A percentile compares a stretch with the other conserved stretches of the same genome.
These are phyloP conservation scores for Thelonectria rubi DNA, from an alignment of 2,329 filamentous ascomycete genomes.

Conservation along the genomic window DNA sequence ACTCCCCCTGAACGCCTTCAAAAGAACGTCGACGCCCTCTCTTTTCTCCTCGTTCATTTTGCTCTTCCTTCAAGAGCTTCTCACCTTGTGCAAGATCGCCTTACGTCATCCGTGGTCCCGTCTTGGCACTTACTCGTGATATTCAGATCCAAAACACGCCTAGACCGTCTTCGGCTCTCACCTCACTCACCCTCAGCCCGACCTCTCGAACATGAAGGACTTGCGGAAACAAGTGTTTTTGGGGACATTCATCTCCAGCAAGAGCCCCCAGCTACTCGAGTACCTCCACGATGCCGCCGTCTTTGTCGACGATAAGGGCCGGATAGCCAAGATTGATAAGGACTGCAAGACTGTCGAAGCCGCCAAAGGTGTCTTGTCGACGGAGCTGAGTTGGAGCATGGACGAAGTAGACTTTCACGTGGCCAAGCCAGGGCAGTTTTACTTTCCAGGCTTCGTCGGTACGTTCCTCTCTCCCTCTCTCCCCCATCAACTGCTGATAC, in stretches of 20 bases:
- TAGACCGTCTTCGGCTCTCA: background rate
- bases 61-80: background rate
- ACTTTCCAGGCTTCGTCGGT: conserved; percentile 87
- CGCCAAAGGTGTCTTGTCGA: conserved; percentile 47
- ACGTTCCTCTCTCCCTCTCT: conserved; percentile 36
- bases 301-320: conserved; percentile 59
- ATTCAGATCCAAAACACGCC: background rate
- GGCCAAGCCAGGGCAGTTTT: conserved; percentile 68
- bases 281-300: conserved; percentile 61
- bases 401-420: conserved; percentile 50
- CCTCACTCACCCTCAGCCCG: background rate
- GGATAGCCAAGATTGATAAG: conserved; percentile 59
- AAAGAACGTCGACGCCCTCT: background rate
- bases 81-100: background rate
- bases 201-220: conserved; percentile 21
- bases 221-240: conserved; percentile 58
- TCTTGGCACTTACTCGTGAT: background rate
- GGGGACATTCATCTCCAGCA: conserved; percentile 66
- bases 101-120: background rate
- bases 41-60: background rate
- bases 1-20: background rate
- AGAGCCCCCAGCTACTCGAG: conserved; percentile 57
- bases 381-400: conserved; percentile 56
- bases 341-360: conserved; percentile 46
- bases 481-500: conserved; percentile 21